phyloP scores from a whole-genome alignment of 1,284 basidiomycete genomes.

The Blastosporella zonata region DNA sequence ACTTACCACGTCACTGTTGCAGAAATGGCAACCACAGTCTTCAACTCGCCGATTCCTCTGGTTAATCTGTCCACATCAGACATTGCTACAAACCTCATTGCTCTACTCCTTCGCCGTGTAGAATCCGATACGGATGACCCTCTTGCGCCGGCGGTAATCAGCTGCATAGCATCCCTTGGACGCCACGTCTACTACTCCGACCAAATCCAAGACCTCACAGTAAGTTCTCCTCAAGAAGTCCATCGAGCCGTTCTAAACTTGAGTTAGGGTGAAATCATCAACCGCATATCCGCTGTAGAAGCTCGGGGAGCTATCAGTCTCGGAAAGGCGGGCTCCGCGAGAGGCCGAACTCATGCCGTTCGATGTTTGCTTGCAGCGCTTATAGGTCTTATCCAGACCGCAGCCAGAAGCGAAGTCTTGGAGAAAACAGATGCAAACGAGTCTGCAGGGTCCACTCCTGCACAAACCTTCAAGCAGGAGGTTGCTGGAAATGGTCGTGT shows the following conservation, averaged over 20 bases:
- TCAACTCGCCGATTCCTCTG: constrained; percentile 79
- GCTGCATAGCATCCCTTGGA: constrained; percentile 82
- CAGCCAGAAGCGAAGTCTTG: constrained; percentile 46
- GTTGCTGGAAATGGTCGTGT: constrained; percentile 26
- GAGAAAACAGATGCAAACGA: constrained; percentile 26
- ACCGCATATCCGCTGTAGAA: constrained; percentile 72
- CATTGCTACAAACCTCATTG: constrained; percentile 75
- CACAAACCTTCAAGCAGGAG: constrained; percentile 22
- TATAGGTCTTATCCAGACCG: constrained; percentile 66
- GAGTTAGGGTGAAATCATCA: constrained; percentile 70
- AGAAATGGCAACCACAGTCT: constrained; percentile 81
- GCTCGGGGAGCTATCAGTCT: constrained; percentile 51
- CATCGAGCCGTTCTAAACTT: constrained; percentile 1
- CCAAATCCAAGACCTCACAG: constrained; percentile 90
- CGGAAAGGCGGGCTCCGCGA: constrained; percentile 43
- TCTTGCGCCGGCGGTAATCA: constrained; percentile 70
- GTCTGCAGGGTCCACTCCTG: constrained; percentile 12
- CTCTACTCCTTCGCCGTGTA: constrained; percentile 71
- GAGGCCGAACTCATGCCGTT: constrained; percentile 65
- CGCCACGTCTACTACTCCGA: constrained; percentile 95
- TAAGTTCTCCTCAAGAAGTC: constrained; percentile 25
- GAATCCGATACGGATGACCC: constrained; percentile 64
- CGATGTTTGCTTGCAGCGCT: constrained; percentile 73
- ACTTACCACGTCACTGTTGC: constrained; percentile 69
- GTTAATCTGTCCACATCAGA: constrained; percentile 93